Base-by-base conservation (phyloP, 257 asterid species). In the Solanum dulcamara region DNA sequence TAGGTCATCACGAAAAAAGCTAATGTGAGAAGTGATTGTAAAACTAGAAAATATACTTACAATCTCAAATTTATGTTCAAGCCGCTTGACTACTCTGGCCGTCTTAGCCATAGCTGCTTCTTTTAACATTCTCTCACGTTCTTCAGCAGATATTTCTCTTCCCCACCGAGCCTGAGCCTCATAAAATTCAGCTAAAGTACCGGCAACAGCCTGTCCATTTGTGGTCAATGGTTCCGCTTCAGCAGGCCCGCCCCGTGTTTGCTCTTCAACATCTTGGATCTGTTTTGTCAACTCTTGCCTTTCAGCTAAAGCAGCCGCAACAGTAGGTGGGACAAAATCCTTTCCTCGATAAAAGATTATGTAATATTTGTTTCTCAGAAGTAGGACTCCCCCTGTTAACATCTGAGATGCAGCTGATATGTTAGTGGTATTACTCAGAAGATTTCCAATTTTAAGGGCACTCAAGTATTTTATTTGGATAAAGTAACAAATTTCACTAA, bases 151-250 rank as follows among this genome's bases (percentile, higher is more conserved):
- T 80, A 94, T 83, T 28, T 92, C 92, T 48, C 88, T 85, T 84
- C 98, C 98, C 99, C 99, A 95, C 84, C 92, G 93, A 22, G 95
- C 94, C 90, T 93, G 96, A 77, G 98, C 98, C 90, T 95, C 98
- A 82, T 96, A 95, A 90, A 95, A 96, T 90, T 96, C 98, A 10
- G 97, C 97, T 89, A 96, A 90, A 83, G 99, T 91, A 91, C 99
- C 98, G 18, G 94, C 98, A 82, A 88, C 88, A 68, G 95, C 92
- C 75, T 71, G 85, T 79, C 85, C 92, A 87, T 84, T 80, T 42
- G 75, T 66, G 35, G 5, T 6, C 59, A 46, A 33, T 28, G 85
- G 64, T 83, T 67, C 35, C 46, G 9, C 66, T 77, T 64, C 81
- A 57, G 64, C 85, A 40, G 26, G 81, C 48, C 68, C 44, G 2